Evolutionary conservation across 1,284 basidiomycete genomes (phyloP), one percentile per base, ranked within the genome.

Genomic region (Sanghuangporus weigelae): DNA sequence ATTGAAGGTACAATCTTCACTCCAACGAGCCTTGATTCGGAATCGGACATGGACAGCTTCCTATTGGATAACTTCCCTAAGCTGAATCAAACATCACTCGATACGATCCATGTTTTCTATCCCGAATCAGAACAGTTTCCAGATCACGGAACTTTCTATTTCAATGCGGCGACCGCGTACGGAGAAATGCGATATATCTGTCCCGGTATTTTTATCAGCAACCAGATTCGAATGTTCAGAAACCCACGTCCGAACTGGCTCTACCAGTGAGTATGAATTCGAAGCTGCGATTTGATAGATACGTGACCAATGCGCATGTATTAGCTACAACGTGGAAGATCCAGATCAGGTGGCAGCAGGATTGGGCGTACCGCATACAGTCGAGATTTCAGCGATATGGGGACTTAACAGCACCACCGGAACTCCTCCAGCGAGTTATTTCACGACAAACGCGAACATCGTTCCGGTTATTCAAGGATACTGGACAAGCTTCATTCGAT

Each of bases 401-500:
- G 68, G 68, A 6, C 63, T 66, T 8, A 60, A 68, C 21, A 69
- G 66, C 51, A 63, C 64, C 8, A 59, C 39, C 8, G 67, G 66
- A 12, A 59, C 62, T 19, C 57, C 67, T 12, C 63, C 63, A n/a
- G 61, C 63, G 16, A 64, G 62, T 21, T 68, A 66, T 48, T 57
- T 49, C 36, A 62, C 63, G 44, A 64, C 67, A 7, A 66, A 67
- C 46, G 63, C 63, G 4, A 44, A 50, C 21, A 65, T 68, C 53
- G 62, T 66, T 42, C 68, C 62, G 31, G 62, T 67, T 44, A 67
- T 65, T 57, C 67, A 60, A 56, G 68, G 57, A 7, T 65, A 60
- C 50, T 69, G 63, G 68, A 69, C 63, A 31, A 69, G 68, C 42
- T 68, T 69, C 48, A 66, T 69, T 38, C 60, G 68, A 50, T 62